Base-by-base conservation (phyloP, 441 rosid genomes). In the Theobroma grandiflorum region DNA sequence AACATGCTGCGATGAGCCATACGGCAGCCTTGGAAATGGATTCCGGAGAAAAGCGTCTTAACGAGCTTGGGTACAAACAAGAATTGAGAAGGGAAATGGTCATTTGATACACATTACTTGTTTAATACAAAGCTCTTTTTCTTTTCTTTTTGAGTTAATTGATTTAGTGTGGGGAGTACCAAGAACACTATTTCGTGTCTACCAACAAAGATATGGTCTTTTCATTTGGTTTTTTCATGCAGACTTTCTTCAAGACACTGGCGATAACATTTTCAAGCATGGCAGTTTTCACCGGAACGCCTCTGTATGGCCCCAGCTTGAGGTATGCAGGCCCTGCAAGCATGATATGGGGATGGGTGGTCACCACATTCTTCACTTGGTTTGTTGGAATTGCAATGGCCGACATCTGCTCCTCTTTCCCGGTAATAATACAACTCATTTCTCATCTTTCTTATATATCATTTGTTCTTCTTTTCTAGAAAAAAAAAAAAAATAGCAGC, bases 81-180 rank as follows among this genome's bases (percentile, higher is more conserved):
- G 94, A 89, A 77, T 91, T 91, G 72, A 84, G 91, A 80, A 83
- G 94, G 78, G 91, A 91, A 77, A 89, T 91, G 92, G 94, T 89
- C 31, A 5, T 31, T 61, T 26, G 0, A 61, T 61, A 15, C 20
- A 6, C 1, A 1, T 26, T 22, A 26, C 33, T 58, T 26, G 35
- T 22, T 59, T 11, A 59, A 22, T 26, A 6, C 64, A 59, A 59
- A 8, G 4, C 11, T 18, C n/a, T n/a, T 55, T n/a, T 2, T n/a
- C 10, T 12, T 11, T 12, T 4, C 0, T 62, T 33, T 62, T 11
- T 62, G 7, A 1, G 3, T 40, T 15, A 40, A 9, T 42, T 38
- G 4, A 14, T 22, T 14, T 20, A 6, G 61, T n/a, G 15, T 52
- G 1, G 2, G 55, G 15, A 52, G 57, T 52, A 52, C 3, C 57